Evolutionary conservation across 169 alveolate species (phyloP).

Genomic region (Plasmodium sp.): DNA sequence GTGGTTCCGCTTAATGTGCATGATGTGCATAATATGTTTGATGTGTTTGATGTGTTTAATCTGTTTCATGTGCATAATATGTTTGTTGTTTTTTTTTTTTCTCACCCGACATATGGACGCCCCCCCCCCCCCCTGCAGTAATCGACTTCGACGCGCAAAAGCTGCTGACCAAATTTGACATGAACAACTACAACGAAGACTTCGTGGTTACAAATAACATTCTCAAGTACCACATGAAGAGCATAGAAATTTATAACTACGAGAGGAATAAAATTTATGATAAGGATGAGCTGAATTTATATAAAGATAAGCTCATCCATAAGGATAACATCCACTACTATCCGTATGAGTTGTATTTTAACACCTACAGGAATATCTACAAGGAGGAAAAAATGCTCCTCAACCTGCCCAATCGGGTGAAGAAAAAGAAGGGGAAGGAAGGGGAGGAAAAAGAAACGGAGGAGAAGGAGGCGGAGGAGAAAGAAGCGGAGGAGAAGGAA

Average conservation of each 20-base stretch:
- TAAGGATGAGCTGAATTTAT: slow-evolving; percentile 48
- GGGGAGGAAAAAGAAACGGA: slow-evolving; percentile 22
- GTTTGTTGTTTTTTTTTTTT: not conserved
- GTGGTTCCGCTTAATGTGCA: too few relatives aligned
- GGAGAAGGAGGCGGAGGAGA: not conserved
- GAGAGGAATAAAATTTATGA: slow-evolving; percentile 61
- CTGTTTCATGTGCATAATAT: too few relatives aligned
- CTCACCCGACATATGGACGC: not conserved
- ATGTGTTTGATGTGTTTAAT: too few relatives aligned
- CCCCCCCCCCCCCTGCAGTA: not conserved
- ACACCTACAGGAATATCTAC: slow-evolving; percentile 64
- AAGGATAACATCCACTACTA: slow-evolving; percentile 53
- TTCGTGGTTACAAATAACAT: slow-evolving; percentile 68
- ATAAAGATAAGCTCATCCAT: slow-evolving; percentile 46
- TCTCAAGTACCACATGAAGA: slow-evolving; percentile 63
- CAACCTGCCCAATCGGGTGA: slow-evolving; percentile 37
- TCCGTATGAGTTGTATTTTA: slow-evolving; percentile 71
- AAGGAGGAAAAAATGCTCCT: slow-evolving; percentile 64
- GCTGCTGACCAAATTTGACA: slow-evolving; percentile 33
- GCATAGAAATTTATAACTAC: slow-evolving; percentile 53
- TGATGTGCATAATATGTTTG: too few relatives aligned
- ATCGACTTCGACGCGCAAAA: slow-evolving; percentile 31
- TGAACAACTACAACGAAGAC: slow-evolving; percentile 62
- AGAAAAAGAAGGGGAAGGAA: slow-evolving; percentile 38
- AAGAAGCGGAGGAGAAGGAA: slow-evolving; percentile 23